phyloP scores from a whole-genome alignment of 345 rosid species.

The Salix exigua region DNA sequence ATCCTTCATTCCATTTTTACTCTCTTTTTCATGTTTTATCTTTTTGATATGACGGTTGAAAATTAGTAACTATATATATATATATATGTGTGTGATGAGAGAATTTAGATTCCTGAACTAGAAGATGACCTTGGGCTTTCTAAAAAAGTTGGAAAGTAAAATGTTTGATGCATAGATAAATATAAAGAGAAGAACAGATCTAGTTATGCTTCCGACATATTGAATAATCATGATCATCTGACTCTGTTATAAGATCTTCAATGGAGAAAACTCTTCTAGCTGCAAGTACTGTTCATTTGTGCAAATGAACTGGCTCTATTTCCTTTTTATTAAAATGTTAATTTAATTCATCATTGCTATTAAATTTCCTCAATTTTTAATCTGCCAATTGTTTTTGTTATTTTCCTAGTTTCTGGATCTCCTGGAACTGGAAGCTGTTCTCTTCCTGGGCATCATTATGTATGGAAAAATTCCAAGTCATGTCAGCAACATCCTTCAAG shows the following conservation, averaged over 20 bases:
- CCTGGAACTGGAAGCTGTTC: slow-evolving; percentile 66
- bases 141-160: background rate
- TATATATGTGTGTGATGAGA: background rate
- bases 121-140: background rate
- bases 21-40: background rate
- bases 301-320: background rate
- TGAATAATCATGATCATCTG: background rate
- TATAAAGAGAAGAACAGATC: background rate
- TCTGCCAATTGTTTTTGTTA: background rate
- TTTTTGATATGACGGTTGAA: background rate
- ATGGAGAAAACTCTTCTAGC: background rate
- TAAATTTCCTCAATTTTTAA: background rate
- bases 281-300: background rate
- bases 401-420: slow-evolving; percentile 59
- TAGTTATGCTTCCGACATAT: background rate
- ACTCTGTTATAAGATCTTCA: background rate
- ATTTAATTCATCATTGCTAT: background rate
- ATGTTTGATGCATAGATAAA: background rate
- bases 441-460: slow-evolving; percentile 54
- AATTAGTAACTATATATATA: background rate
- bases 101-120: background rate
- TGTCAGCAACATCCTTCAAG: slow-evolving; percentile 55
- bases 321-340: background rate
- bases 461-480: slow-evolving; percentile 41
- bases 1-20: slow-evolving; percentile 4